Conservation (phyloP, 2,329 filamentous ascomycete species). For the Arachnomyces sp. region DNA sequence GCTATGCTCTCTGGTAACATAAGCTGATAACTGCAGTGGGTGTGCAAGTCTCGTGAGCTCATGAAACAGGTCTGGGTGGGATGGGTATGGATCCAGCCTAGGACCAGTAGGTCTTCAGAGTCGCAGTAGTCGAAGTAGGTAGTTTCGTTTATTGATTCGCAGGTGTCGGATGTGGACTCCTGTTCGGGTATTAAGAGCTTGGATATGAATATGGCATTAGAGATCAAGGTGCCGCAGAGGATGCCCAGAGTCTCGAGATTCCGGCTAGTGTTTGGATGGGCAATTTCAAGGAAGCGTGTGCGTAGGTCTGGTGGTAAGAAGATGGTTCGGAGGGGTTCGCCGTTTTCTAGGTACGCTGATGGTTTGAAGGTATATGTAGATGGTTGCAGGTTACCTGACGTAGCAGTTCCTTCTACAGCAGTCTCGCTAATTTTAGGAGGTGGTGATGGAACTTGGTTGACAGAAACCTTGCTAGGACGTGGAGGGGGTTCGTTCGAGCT, state of each 20-base stretch:
- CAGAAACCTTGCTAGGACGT: conserved; percentile 20
- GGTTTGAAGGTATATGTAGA: conserved; percentile 70
- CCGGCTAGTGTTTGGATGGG: conserved; percentile 63
- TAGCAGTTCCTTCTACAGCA: conserved; percentile 8
- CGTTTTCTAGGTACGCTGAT: conserved; percentile 82
- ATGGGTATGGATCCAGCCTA: conserved; percentile 98
- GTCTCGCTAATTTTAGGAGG: conserved; percentile 21
- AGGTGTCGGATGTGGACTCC: conserved; percentile 81
- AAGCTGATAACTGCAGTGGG: conserved; percentile 86
- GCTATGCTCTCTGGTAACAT: conserved; percentile 96
- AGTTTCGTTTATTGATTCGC: conserved; percentile 82
- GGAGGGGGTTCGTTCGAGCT: conserved; percentile 3
- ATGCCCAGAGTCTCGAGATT: conserved; percentile 95
- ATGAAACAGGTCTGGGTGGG: conserved; percentile 96
- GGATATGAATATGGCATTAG: conserved; percentile 87
- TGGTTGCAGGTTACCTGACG: conserved; percentile 26
- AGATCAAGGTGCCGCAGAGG: conserved; percentile 79
- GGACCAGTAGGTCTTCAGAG: conserved; percentile 68
- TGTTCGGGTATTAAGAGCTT: conserved; percentile 87
- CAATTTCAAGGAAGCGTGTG: conserved; percentile 63
- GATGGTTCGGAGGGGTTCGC: conserved; percentile 73
- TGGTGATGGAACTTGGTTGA: conserved; percentile 6
- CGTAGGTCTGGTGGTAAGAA: conserved; percentile 76
- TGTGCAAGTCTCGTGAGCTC: conserved; percentile 89
- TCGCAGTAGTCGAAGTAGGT: conserved; percentile 85